Conservation (phyloP, 2,329 filamentous ascomycete species). For the Venturia aucupariae region DNA sequence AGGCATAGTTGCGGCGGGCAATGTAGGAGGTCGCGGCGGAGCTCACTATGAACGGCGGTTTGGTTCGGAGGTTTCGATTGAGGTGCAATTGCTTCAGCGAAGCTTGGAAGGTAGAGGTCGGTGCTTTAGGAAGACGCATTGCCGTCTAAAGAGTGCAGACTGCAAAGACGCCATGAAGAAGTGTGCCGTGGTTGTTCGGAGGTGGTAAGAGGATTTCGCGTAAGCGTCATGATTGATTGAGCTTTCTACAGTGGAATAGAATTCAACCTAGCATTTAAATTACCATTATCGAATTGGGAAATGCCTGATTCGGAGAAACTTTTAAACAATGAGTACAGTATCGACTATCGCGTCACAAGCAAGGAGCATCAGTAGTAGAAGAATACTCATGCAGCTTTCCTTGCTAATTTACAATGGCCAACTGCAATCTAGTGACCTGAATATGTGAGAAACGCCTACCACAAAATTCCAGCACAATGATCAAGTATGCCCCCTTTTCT, state of each 20-base stretch:
- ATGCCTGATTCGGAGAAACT: neutral
- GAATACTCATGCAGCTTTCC: neutral
- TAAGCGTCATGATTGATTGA: neutral
- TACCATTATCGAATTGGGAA: no score
- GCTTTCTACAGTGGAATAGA: neutral
- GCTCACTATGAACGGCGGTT: conserved; percentile 19
- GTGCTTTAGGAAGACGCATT: conserved; percentile 7
- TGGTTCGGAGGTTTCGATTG: conserved; percentile 17
- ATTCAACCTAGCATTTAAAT: no score
- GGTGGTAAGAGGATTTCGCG: neutral
- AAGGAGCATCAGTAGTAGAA: neutral
- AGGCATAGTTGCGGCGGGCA: conserved; percentile 15
- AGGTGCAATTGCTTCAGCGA: conserved; percentile 22
- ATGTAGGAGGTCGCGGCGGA: neutral
- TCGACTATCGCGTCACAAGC: neutral
- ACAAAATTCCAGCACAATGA: neutral
- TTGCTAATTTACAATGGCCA: neutral
- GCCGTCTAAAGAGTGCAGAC: neutral
- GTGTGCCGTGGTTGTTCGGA: neutral
- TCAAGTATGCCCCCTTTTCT: neutral
- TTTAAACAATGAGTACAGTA: no score
- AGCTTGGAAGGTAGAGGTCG: neutral
- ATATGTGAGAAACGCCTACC: neutral
- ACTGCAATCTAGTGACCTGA: neutral
- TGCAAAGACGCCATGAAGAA: conserved; percentile 6